Conservation (phyloP, 2,329 filamentous ascomycete species). For the Fusarium palustre region DNA sequence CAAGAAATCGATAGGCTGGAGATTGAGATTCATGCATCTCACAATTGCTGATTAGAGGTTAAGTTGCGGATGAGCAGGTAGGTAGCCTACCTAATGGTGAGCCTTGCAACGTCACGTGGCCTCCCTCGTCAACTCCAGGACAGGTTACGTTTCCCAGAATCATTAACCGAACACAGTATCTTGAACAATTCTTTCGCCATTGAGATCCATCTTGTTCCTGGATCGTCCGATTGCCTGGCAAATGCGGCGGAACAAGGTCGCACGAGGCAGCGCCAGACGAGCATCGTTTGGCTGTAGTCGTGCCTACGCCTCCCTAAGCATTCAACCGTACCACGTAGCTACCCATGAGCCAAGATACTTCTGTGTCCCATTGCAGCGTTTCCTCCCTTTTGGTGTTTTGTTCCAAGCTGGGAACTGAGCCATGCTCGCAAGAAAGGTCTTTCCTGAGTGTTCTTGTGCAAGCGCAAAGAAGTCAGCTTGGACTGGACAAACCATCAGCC, state of each 20-base stretch:
- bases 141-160: constrained; percentile 4
- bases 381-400: background rate
- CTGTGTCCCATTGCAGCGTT: constrained; percentile 6
- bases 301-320: constrained; percentile 16
- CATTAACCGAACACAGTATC: constrained; percentile 22
- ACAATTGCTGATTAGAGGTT: constrained; percentile 11
- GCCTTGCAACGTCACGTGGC: constrained; percentile 17
- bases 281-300: constrained; percentile 17
- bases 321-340: constrained; percentile 22
- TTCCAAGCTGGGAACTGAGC: background rate
- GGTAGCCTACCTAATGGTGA: background rate
- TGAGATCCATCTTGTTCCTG: background rate
- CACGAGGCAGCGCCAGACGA: constrained; percentile 36
- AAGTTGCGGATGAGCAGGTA: constrained; percentile 7
- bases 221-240: constrained; percentile 24
- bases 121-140: constrained; percentile 12
- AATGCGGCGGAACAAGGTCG: constrained; percentile 30
- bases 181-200: constrained; percentile 11
- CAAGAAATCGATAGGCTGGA: background rate
- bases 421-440: constrained; percentile 6
- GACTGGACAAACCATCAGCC: background rate
- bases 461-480: constrained; percentile 1
- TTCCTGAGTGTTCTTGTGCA: constrained; percentile 15
- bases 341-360: constrained; percentile 12
- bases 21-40: background rate